Evolutionary conservation across 2,329 filamentous ascomycete species (phyloP).

Genomic region (Sphaerulina musiva): DNA sequence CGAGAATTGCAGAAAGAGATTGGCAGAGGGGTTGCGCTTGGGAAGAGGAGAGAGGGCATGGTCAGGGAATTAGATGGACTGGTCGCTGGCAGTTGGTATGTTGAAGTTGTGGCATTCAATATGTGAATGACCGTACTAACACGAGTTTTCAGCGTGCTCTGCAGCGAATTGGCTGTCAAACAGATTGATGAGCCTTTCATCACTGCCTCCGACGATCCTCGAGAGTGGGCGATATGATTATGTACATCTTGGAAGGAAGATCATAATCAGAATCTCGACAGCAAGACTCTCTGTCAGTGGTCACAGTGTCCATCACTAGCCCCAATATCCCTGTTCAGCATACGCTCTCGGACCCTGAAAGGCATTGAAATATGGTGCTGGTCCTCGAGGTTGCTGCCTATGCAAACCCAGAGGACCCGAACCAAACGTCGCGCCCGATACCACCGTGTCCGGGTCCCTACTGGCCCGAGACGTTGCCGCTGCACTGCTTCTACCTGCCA

Average conservation of each 20-base stretch:
- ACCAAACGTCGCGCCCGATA: background rate
- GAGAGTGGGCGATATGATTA: slow-evolving; percentile 63
- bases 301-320: too few relatives aligned
- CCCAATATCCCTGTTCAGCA: too few relatives aligned
- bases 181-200: slow-evolving; percentile 92
- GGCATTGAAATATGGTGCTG: background rate
- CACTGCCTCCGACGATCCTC: slow-evolving; percentile 60
- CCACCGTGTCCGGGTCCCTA: background rate
- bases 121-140: slow-evolving; percentile 33
- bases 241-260: too few relatives aligned
- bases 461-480: background rate
- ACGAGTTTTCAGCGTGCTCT: slow-evolving; percentile 60
- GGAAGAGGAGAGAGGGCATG: slow-evolving; percentile 69
- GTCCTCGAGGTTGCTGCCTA: background rate
- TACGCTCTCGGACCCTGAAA: background rate
- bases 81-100: slow-evolving; percentile 66
- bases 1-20: slow-evolving; percentile 79
- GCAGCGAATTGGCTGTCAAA: slow-evolving; percentile 91
- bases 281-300: too few relatives aligned
- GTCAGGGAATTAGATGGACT: slow-evolving; percentile 86
- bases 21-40: slow-evolving; percentile 62
- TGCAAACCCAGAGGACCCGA: background rate
- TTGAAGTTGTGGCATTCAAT: slow-evolving; percentile 26
- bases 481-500: background rate
- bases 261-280: too few relatives aligned